Percentiles rank a stretch among this genome's conserved stretches.
phyloP scores from a whole-genome alignment of 306 rosid species.

The Comarum palustre region DNA sequence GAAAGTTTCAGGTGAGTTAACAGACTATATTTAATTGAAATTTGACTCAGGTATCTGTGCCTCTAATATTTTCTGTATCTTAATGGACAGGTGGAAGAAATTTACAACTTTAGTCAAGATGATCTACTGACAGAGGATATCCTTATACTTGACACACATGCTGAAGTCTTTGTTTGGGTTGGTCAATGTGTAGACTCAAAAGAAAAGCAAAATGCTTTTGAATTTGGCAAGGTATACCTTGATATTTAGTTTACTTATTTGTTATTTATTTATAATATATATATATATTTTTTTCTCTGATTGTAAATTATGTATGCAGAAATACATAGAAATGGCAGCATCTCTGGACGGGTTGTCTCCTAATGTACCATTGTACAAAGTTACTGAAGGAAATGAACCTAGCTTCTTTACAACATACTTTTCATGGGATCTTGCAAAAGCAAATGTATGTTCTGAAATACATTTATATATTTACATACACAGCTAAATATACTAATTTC shows the following conservation, averaged over 20 bases:
- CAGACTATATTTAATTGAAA: slow-evolving; percentile 7
- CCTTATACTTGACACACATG: slow-evolving; percentile 89
- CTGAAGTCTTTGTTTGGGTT: slow-evolving; percentile 97
- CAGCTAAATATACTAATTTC: too few relatives aligned
- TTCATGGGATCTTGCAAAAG: slow-evolving; percentile 82
- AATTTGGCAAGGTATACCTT: slow-evolving; percentile 69
- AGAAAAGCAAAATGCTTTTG: slow-evolving; percentile 86
- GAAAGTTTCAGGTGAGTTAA: slow-evolving; percentile 87
- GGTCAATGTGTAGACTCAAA: slow-evolving; percentile 83
- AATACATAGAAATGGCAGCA: slow-evolving; percentile 80
- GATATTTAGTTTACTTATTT: slow-evolving; percentile 17
- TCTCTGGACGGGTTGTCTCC: slow-evolving; percentile 83
- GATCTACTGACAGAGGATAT: slow-evolving; percentile 92
- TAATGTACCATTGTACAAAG: slow-evolving; percentile 78
- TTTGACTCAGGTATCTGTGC: slow-evolving; percentile 18
- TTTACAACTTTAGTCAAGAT: slow-evolving; percentile 88
- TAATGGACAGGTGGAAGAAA: slow-evolving; percentile 71
- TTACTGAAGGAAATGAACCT: slow-evolving; percentile 95
- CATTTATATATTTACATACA: too few relatives aligned
- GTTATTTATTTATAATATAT: background rate
- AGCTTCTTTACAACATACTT: slow-evolving; percentile 94
- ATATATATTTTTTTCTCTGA: background rate
- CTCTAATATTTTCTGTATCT: slow-evolving; percentile 26
- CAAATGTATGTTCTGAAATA: slow-evolving; percentile 55
- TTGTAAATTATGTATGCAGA: slow-evolving; percentile 47